Evolutionary conservation across 345 rosid species (phyloP).

Genomic region (Pistacia integerrima): DNA sequence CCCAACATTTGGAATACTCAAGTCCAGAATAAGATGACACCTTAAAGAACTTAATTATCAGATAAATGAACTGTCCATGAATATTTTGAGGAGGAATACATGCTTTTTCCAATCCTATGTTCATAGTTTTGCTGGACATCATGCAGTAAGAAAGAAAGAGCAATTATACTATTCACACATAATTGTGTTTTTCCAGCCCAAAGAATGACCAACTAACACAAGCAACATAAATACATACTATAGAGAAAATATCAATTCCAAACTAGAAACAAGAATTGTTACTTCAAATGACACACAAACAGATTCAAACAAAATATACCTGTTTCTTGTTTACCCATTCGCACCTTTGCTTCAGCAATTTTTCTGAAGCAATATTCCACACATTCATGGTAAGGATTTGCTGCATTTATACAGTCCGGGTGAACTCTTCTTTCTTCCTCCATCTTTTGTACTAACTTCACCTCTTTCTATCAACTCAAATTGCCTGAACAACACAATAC

Average conservation of each 20-base stretch:
- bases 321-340: constrained; percentile 34
- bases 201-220: neutral
- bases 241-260: neutral
- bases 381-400: constrained; percentile 76
- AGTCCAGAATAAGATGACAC: neutral
- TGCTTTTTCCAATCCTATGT: neutral
- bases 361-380: constrained; percentile 78
- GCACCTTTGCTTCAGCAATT: constrained; percentile 67
- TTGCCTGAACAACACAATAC: constrained; percentile 4
- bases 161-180: neutral
- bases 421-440: constrained; percentile 57
- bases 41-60: neutral
- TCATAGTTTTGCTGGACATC: neutral
- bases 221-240: neutral
- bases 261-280: neutral
- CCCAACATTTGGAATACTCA: neutral
- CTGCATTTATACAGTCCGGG: constrained; percentile 66
- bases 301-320: constrained; percentile 29
- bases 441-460: constrained; percentile 26
- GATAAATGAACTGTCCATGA: neutral
- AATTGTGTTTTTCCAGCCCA: neutral
- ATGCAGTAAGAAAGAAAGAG: neutral
- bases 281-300: neutral
- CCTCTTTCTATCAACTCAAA: neutral
- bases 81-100: constrained; percentile 1